Evolutionary conservation across 495 filamentous ascomycete genomes (phyloP), one percentile per base, ranked within the genome.

Genomic region (Arthonia radiata): DNA sequence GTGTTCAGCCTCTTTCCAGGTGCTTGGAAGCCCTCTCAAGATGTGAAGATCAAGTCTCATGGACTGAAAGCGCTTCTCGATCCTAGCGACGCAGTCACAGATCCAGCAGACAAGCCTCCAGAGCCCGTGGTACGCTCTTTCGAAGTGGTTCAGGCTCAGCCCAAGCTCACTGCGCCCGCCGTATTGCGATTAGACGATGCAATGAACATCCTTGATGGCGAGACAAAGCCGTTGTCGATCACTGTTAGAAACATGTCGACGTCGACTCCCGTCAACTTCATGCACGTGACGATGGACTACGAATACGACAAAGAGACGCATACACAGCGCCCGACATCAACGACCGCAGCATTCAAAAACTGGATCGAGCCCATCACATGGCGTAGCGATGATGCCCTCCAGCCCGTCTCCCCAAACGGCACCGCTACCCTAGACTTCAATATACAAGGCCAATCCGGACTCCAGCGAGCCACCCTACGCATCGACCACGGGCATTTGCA

Each of bases 161-260:
- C 86, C 2, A 49, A 74, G 3, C 48, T 92, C 6, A 49, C 68
- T 1, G 56, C 92, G 8, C 70, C 75, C 31, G 71, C 69, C 3
- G 67, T 68, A 19, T 75, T 75, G 14, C 58, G 90, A 5, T 67
- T 73, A 0, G 82, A 92, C 41, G 74, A 74, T 10, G 79, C 83
- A 17, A 52, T 90, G 25, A 91, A 90, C 79, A 57, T 92, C 29
- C 55, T 92, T 9, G 81, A 91, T 48, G 82, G 82, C 9, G 81
- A 94, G 46, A 58, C 59, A 10, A 67, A 64, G 35, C 52, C 52
- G 1, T 92, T 94, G 34, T 68, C 59, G 2, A 61, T 91, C 22
- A 86, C 78, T 0, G 49, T 94, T 18, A 61, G 71, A 31, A 92
- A 94, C 34, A 49, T 64, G 8, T 90, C 81, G 1, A 31, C 41